Percentiles rank a stretch among this genome's conserved stretches.
Evolutionary conservation across 2,329 filamentous ascomycete genomes (phyloP).

Genomic region (Alternaria alternata): DNA sequence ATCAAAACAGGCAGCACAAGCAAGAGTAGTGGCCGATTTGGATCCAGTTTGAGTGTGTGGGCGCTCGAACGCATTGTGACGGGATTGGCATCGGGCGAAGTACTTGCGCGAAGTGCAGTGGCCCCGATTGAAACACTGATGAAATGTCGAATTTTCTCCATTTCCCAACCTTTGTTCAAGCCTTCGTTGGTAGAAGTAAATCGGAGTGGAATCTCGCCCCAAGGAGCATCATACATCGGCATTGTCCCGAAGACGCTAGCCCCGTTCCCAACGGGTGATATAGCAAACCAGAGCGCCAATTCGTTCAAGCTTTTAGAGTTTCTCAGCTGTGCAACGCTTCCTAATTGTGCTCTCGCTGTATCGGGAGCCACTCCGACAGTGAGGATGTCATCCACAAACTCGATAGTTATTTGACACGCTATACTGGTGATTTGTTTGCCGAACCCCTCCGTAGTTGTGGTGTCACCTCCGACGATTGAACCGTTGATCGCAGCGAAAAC

Average conservation of each 20-base stretch:
- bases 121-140: background rate
- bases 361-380: background rate
- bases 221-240: background rate
- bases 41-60: background rate
- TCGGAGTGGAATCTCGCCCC: background rate
- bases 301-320: background rate
- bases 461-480: background rate
- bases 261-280: background rate
- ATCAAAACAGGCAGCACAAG: background rate
- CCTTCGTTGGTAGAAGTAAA: background rate
- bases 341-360: background rate
- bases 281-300: background rate
- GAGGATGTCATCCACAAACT: background rate
- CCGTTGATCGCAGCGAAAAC: background rate
- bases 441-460: background rate
- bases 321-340: background rate
- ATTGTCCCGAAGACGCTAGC: background rate
- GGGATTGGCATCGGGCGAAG: background rate
- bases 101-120: background rate
- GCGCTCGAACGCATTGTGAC: background rate
- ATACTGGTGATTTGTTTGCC: background rate
- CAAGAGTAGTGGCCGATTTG: background rate
- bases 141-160: background rate
- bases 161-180: background rate
- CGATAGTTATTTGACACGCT: background rate